phyloP scores from a whole-genome alignment of 345 rosid genomes.

The Ceriops tagal region DNA sequence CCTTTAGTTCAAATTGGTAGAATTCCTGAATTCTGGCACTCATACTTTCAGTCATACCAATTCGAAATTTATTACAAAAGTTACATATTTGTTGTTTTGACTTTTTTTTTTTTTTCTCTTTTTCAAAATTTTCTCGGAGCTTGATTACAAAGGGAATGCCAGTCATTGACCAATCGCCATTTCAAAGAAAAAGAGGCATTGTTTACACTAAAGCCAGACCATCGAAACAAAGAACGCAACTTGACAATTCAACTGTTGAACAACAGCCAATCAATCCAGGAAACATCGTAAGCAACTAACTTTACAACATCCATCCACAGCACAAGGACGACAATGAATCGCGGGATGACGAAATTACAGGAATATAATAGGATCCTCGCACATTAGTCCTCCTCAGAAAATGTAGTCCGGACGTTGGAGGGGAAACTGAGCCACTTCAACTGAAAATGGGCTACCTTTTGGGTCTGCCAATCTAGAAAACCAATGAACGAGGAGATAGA shows the following conservation, averaged over 20 bases:
- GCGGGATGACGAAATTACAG: background rate
- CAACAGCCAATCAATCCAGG: background rate
- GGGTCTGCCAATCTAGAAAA: conserved; percentile 50
- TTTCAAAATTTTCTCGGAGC: no score
- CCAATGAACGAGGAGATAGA: background rate
- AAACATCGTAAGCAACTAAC: background rate
- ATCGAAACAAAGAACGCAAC: background rate
- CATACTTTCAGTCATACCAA: no score
- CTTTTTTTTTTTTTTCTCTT: no score
- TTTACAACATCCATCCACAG: background rate
- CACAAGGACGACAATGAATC: background rate
- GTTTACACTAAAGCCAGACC: no score
- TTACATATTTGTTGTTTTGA: no score
- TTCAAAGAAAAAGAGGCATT: no score
- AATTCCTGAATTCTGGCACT: no score
- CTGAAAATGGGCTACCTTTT: conserved; percentile 59
- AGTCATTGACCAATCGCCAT: no score
- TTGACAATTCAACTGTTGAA: background rate
- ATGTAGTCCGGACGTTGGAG: conserved; percentile 62
- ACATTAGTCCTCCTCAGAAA: conserved; percentile 35
- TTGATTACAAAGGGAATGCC: no score
- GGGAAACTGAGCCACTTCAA: conserved; percentile 52
- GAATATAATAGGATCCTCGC: background rate
- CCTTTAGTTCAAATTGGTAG: no score
- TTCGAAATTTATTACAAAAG: no score